Base-by-base conservation (phyloP, 768 basidiomycete genomes). In the Kwoniella pini region DNA sequence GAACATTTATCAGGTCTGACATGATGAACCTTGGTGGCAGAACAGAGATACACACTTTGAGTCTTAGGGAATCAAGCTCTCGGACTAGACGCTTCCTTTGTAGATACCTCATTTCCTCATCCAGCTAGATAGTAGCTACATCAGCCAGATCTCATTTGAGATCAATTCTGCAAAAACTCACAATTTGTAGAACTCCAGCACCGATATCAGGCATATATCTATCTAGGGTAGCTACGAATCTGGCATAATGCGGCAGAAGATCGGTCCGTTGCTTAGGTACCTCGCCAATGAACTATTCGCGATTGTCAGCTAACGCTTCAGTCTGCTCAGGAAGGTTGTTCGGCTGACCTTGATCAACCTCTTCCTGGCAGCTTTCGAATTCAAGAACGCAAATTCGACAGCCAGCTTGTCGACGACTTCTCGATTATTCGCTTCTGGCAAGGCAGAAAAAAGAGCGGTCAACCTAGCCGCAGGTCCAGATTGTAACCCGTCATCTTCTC, bases 201-300 rank as follows among this genome's bases (percentile, higher is more conserved):
- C 92, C 92, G 46, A 98, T 81, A 69, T 98, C 96, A 0, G 93
- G 89, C 91, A 98, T 92, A 72, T 95, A 98, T 65, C 81, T 87
- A 70, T 87, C 87, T 30, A 99, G 80, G 0, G 88, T 97, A 1
- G 92, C 93, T 15, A 93, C 85, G 27, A 98, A 81, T 62, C 96
- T 82, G 11, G 91, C 86, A 76, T 98, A 98, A 77, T 98, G 91
- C 1, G 96, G 94, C 33, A 98, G 78, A 15, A 98, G 81, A 77
- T 99, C 96, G 1, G 84, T 87, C 38, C 96, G 85, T 69, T 87
- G 90, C 79, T 92, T 92, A 0, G 89, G 89, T 5, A 91, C 86
- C 70, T 89, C 87, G 4, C 83, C 82, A 70, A 98, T 82, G 45
- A 77, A 77, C 77, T 79, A 28, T 27, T 19, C 24, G n/a, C 7